Evolutionary conservation across 805 yeast species (phyloP), one percentile per base, ranked within the genome.

Genomic region (Starmerella bacillaris): DNA sequence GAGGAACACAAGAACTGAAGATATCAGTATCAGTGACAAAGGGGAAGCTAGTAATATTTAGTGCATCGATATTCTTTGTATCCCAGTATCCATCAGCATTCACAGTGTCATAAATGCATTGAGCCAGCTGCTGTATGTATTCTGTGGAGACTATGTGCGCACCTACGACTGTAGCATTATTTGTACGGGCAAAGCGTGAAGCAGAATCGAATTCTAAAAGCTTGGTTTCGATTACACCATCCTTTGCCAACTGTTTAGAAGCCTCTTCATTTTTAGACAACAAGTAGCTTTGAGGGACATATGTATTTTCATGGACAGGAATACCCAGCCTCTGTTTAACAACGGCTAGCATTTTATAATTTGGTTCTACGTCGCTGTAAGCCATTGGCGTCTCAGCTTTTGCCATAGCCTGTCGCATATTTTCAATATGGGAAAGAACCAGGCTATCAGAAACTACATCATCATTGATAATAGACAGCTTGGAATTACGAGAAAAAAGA

Each of bases 371-470:
- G 3, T 24, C 28, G 8, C 34, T 14, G 22, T 31, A 37, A 16
- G 16, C 14, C 1, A 32, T 17, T 7, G 45, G 45, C 28, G 14
- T 16, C 5, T 19, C 12, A 5, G 45, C 43, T 2, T 15, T 12
- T n/a, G 24, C 40, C 17, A 46, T 33, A n/a, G 17, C 21, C 7
- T 6, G 15, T 15, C 34, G 28, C 12, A 39, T 30, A 1, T 27
- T n/a, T 11, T 27, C 18, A 4, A 24, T 21, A 15, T 39, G 45
- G 14, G 12, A 3, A 3, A 27, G 21, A 8, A 44, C 29, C 27
- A 36, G 22, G 21, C 28, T 28, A 5, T 27, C 29, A 11, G 45
- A 38, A 17, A 45, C 38, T 1, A 43, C 36, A 14, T n/a, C 28
- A 20, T 35, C 40, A 21, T 35, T 41, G 8, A 34, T 37, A 3